A percentile compares a stretch with the other conserved stretches of the same genome.
These are phyloP conservation scores for Blastobotrys indianensis DNA, from an alignment of 1,139 yeast genomes.

Conservation along the genomic window DNA sequence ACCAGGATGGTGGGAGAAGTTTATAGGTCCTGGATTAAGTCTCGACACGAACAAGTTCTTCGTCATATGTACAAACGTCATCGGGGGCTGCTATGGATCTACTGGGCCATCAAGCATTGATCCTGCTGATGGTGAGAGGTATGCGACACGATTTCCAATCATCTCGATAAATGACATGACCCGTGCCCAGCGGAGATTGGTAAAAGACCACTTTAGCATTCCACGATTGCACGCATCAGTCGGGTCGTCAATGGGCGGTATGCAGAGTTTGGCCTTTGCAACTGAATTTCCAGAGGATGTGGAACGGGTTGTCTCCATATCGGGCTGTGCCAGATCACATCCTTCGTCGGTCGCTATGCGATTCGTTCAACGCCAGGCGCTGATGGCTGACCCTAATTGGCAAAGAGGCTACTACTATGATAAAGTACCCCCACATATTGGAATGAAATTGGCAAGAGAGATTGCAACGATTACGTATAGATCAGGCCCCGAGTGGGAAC, in stretches of 20 bases:
- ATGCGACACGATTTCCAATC: constrained; percentile 86
- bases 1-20: constrained; percentile 95
- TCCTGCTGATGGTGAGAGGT: constrained; percentile 63
- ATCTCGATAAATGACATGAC: constrained; percentile 85
- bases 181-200: constrained; percentile 71
- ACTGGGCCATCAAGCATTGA: constrained; percentile 86
- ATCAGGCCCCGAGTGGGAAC: constrained; percentile 97
- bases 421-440: constrained; percentile 80
- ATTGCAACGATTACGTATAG: constrained; percentile 92
- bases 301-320: constrained; percentile 63
- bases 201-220: constrained; percentile 57
- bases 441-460: constrained; percentile 91
- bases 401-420: constrained; percentile 82
- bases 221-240: constrained; percentile 66
- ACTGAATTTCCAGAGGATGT: constrained; percentile 78
- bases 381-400: constrained; percentile 96
- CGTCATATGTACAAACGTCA: constrained; percentile 80
- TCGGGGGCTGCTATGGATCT: constrained; percentile 93
- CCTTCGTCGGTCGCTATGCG: constrained; percentile 93
- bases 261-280: constrained; percentile 89
- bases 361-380: constrained; percentile 85
- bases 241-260: constrained; percentile 96
- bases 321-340: constrained; percentile 91
- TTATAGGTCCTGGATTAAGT: constrained; percentile 78
- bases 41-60: constrained; percentile 78